These are phyloP conservation scores for Chloranthus sessilifolius DNA, from an alignment of 164 flowering plant genomes.

Conservation along the genomic window DNA sequence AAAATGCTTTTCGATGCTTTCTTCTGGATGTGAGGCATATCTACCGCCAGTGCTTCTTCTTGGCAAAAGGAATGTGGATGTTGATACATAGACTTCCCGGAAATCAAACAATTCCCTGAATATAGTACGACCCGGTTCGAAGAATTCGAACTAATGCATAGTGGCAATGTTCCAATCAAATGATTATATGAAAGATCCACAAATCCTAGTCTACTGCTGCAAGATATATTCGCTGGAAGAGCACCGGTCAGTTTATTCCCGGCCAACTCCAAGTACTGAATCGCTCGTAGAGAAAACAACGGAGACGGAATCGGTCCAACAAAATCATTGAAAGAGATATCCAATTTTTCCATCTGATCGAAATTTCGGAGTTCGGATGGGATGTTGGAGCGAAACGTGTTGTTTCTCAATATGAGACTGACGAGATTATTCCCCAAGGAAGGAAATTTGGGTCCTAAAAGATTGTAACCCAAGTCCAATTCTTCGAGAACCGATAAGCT, in stretches of 20 bases:
- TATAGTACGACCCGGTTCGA: constrained; percentile 31
- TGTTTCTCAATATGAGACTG: constrained; percentile 42
- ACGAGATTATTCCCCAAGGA: constrained; percentile 35
- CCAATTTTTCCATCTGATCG: constrained; percentile 38
- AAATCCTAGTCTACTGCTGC: constrained; percentile 38
- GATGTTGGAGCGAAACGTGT: constrained; percentile 48
- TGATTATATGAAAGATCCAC: constrained; percentile 70
- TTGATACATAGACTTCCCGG: constrained; percentile 39
- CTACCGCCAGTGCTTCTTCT: constrained; percentile 63
- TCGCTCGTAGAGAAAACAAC: constrained; percentile 52
- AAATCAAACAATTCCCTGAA: constrained; percentile 62
- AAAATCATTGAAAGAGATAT: constrained; percentile 53
- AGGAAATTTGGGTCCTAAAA: constrained; percentile 65
- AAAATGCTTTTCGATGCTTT: constrained; percentile 30
- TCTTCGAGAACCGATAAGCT: constrained; percentile 38
- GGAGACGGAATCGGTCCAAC: constrained; percentile 49
- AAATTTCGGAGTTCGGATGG: constrained; percentile 31
- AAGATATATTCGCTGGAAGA: constrained; percentile 31
- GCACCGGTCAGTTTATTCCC: constrained; percentile 56
- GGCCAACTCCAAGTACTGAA: constrained; percentile 51
- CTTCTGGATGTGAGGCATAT: constrained; percentile 41
- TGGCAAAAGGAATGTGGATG: constrained; percentile 47
- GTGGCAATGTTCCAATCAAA: constrained; percentile 56
- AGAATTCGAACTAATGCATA: constrained; percentile 42
- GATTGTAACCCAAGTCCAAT: constrained; percentile 55